Base-by-base conservation (phyloP, 306 rosid species). In the Trifolium repens region DNA sequence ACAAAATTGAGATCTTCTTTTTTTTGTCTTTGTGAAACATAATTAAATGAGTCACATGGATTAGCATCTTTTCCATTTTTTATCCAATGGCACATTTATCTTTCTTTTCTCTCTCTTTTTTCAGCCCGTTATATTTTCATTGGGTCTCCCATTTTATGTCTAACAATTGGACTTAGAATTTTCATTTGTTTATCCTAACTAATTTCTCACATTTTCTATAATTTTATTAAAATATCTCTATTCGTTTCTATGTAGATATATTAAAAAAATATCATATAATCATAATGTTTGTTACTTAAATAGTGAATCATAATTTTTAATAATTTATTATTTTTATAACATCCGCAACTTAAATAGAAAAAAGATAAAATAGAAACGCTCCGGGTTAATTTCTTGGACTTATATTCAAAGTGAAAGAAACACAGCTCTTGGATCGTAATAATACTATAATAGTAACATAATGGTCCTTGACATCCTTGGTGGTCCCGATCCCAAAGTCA, bases 401-500 rank as follows among this genome's bases (percentile, higher is more conserved):
- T 17, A 30, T 27, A 26, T 58, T 49, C 4, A 26, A 58, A 53
- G 34, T 32, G 35, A 46, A 44, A 16, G 19, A 19, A 55, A 24
- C 64, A 44, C n/a, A 71, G 50, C 16, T 40, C 17, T 82, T 60
- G 53, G 76, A 53, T 53, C 26, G 1, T 52, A 16, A 52, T 7
- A 50, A 30, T 30, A 3, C 1, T 27, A 27, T 27, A 34, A 16
- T 46, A 59, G 19, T 47, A 22, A 27, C 30, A 27, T 27, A 27
- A 27, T 68, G 80, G 66, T 73, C 70, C 80, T 73, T 39, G 17
- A 62, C 65, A 42, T 73, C 54, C n/a, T 30, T 37, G 6, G 73
- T 60, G 84, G 73, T 69, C 84, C 77, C 57, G 62, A 54, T 67
- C 57, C 71, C 63, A 63, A 63, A 16, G 60, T 8, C 60, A 46